Conservation (phyloP, 2,329 filamentous ascomycete species). For the Dactylellina haptotyla region DNA sequence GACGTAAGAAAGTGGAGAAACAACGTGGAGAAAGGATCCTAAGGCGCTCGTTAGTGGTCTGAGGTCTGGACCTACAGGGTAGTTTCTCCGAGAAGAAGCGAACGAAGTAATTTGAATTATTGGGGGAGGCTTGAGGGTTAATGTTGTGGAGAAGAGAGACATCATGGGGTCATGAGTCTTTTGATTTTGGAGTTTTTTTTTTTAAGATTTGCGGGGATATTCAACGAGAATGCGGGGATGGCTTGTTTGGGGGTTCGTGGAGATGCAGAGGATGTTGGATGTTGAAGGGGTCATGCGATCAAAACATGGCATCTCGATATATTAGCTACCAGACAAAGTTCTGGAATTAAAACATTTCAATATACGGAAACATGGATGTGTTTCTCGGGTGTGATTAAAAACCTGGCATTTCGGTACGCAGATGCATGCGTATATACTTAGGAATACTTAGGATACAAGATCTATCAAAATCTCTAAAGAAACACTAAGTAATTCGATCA, state of each 20-base stretch:
- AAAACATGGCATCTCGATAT: not conserved
- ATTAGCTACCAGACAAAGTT: not conserved
- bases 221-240: conserved; percentile 36
- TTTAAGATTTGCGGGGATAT: conserved; percentile 32
- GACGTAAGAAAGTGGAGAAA: conserved; percentile 26
- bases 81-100: conserved; percentile 34
- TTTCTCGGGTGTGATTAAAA: not conserved
- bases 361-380: not conserved
- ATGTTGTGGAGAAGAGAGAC: conserved; percentile 32
- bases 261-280: not conserved
- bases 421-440: no score
- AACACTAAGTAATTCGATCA: not conserved
- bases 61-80: conserved; percentile 33
- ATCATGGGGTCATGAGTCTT: conserved; percentile 18
- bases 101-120: conserved; percentile 7
- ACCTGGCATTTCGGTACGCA: no score
- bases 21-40: conserved; percentile 36
- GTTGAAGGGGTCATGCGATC: conserved; percentile 20
- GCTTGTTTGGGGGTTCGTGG: conserved; percentile 7
- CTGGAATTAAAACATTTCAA: not conserved
- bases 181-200: conserved; percentile 3
- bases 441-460: no score
- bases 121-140: not conserved
- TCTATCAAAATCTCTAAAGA: not conserved
- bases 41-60: conserved; percentile 22